These are phyloP conservation scores for Setomelanomma holmii DNA, from an alignment of 2,329 filamentous ascomycete species.

Conservation along the genomic window DNA sequence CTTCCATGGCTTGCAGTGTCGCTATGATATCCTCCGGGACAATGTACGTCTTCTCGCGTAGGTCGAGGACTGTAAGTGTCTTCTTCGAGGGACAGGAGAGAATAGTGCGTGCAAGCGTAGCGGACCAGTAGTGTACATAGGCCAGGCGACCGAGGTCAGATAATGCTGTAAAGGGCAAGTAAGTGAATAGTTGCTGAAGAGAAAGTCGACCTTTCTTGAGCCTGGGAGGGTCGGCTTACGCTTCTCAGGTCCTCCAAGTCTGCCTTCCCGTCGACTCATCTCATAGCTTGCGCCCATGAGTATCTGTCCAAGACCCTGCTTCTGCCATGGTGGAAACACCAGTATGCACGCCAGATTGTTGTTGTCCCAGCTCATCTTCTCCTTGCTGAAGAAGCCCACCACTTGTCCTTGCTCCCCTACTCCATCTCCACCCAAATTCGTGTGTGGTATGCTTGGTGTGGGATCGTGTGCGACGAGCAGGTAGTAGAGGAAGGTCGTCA, in stretches of 20 bases:
- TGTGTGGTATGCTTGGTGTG: slow-evolving; percentile 38
- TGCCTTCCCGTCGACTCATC: slow-evolving; percentile 80
- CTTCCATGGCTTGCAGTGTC: slow-evolving; percentile 80
- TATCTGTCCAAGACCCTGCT: slow-evolving; percentile 83
- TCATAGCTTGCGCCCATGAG: slow-evolving; percentile 95
- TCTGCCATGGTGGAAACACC: slow-evolving; percentile 94
- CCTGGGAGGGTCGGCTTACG: slow-evolving; percentile 51
- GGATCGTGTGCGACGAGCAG: slow-evolving; percentile 78
- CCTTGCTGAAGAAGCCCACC: slow-evolving; percentile 97
- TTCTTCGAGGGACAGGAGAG: slow-evolving; percentile 55
- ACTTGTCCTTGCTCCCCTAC: slow-evolving; percentile 59
- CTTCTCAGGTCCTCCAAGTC: slow-evolving; percentile 91
- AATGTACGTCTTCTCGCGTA: slow-evolving; percentile 83
- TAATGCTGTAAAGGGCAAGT: slow-evolving; percentile 60
- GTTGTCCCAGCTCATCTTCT: slow-evolving; percentile 98
- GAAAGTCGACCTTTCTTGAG: too few species aligned
- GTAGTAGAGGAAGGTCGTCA: slow-evolving; percentile 93
- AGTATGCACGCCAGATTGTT: slow-evolving; percentile 98
- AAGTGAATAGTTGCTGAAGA: slow-evolving; percentile 1
- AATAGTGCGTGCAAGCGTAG: slow-evolving; percentile 76
- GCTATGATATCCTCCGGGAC: slow-evolving; percentile 81
- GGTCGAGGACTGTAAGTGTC: slow-evolving; percentile 70
- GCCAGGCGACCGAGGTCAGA: slow-evolving; percentile 83
- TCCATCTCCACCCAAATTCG: slow-evolving; percentile 29
- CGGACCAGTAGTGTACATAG: slow-evolving; percentile 86